phyloP scores from a whole-genome alignment of 257 asterid species.

The Anisodus tanguticus region DNA sequence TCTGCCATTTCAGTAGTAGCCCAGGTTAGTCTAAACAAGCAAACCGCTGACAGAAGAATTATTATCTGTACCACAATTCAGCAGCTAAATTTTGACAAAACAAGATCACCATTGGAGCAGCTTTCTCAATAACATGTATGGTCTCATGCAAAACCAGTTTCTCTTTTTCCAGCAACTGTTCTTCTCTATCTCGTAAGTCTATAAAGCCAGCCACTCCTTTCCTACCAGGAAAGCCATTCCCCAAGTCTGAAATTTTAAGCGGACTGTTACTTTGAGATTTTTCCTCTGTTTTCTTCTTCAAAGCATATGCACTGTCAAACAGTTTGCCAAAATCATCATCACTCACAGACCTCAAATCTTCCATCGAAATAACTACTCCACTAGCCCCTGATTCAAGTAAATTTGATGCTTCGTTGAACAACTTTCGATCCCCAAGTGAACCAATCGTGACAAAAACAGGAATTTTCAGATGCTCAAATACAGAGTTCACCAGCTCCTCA shows the following conservation, averaged over 20 bases:
- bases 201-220: conserved; percentile 58
- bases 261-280: conserved; percentile 39
- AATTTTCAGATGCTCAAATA: conserved; percentile 59
- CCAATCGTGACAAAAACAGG: conserved; percentile 69
- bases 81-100: conserved; percentile 66
- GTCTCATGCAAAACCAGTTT: conserved; percentile 68
- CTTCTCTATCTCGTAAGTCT: conserved; percentile 66
- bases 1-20: conserved; percentile 62
- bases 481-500: conserved; percentile 60
- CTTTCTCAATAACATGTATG: conserved; percentile 63
- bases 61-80: conserved; percentile 40
- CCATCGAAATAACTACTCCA: conserved; percentile 76
- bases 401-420: conserved; percentile 42
- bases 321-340: conserved; percentile 55
- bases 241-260: conserved; percentile 39
- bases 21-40: conserved; percentile 42
- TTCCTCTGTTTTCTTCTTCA: conserved; percentile 44
- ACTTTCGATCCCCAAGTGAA: conserved; percentile 48
- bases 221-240: conserved; percentile 70
- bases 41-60: conserved; percentile 36
- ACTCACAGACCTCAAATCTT: conserved; percentile 54
- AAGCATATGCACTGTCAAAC: conserved; percentile 40
- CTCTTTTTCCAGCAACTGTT: conserved; percentile 65
- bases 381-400: conserved; percentile 70
- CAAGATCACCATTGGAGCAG: conserved; percentile 94